Evolutionary conservation across 2,329 filamentous ascomycete genomes (phyloP).

Genomic region (Fonsecaea nubica): DNA sequence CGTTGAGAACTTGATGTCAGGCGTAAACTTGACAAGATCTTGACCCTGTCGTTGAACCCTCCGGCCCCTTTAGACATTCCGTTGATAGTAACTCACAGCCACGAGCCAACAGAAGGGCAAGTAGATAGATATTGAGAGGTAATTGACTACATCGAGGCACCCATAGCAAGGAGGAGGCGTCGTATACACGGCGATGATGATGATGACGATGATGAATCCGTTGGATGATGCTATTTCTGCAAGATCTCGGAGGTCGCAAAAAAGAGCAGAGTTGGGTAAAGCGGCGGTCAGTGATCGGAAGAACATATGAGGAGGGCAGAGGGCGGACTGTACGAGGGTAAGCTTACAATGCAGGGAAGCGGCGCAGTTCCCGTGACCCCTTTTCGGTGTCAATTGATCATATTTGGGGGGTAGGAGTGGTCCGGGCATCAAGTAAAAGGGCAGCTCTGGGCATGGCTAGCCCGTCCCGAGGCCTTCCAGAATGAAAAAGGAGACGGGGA

Average conservation of each 20-base stretch:
- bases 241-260: conserved; percentile 5
- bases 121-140: background rate
- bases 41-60: background rate
- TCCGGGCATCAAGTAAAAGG: background rate
- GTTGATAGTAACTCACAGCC: conserved; percentile 3
- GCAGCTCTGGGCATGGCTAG: conserved; percentile 3
- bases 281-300: conserved; percentile 3
- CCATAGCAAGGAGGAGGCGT: background rate
- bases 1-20: background rate
- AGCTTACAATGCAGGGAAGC: conserved; percentile 5
- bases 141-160: no score
- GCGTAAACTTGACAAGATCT: background rate
- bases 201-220: background rate
- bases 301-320: no score
- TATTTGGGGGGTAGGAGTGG: background rate
- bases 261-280: conserved; percentile 2
- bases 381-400: background rate
- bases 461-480: conserved; percentile 14
- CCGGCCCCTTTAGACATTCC: background rate
- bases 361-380: conserved; percentile 6
- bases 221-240: conserved; percentile 17
- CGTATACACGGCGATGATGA: background rate
- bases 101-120: background rate
- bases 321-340: background rate
- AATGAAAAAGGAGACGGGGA: background rate